phyloP scores from a whole-genome alignment of 2,329 filamentous ascomycete species.

The Cordyceps cateniannulata region DNA sequence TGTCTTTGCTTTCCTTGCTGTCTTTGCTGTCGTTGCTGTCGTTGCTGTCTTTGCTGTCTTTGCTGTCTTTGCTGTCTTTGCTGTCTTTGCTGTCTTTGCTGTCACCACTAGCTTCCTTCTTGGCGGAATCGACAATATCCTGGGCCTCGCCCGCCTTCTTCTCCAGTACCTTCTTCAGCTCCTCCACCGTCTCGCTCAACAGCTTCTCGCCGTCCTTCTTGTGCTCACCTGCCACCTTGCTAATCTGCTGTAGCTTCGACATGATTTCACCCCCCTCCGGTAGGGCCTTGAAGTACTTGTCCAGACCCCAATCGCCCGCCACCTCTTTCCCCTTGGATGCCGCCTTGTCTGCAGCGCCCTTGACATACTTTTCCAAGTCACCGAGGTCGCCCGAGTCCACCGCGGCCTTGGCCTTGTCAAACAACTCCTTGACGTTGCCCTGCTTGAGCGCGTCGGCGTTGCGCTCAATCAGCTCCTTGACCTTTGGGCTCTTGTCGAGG shows the following conservation, averaged over 20 bases:
- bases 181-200: conserved; percentile 60
- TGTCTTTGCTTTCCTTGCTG: not conserved
- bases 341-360: conserved; percentile 23
- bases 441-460: conserved; percentile 63
- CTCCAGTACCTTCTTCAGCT: conserved; percentile 58
- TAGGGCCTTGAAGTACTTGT: conserved; percentile 59
- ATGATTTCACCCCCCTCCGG: conserved; percentile 59
- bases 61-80: not conserved
- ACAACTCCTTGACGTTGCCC: conserved; percentile 58
- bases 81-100: not conserved
- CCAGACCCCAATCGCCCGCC: conserved; percentile 33
- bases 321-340: conserved; percentile 6
- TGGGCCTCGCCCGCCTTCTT: conserved; percentile 51
- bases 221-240: conserved; percentile 60
- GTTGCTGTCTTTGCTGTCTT: not conserved
- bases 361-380: conserved; percentile 31
- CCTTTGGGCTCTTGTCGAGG: conserved; percentile 69
- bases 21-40: conserved; percentile 18
- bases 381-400: conserved; percentile 54
- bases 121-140: conserved; percentile 50
- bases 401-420: conserved; percentile 54
- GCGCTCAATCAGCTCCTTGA: conserved; percentile 66
- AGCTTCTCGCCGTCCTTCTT: conserved; percentile 64
- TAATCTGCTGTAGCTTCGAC: conserved; percentile 58
- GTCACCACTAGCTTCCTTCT: conserved; percentile 35